Base-by-base conservation (phyloP, 768 basidiomycete genomes). In the Hypholoma sublateritium region DNA sequence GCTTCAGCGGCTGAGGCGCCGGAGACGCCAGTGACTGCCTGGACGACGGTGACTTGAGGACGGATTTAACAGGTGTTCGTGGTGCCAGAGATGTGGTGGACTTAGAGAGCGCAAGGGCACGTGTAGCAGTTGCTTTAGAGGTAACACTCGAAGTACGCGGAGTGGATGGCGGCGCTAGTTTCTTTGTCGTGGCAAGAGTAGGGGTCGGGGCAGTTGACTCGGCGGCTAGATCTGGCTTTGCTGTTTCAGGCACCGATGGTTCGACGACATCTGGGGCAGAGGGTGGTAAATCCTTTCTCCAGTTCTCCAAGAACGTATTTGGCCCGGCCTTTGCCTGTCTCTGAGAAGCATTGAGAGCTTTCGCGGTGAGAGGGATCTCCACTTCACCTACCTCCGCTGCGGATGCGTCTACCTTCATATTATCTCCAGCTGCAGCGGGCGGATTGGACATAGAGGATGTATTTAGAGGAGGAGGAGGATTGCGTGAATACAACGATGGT, bases 401-500 rank as follows among this genome's bases (percentile, higher is more conserved):
- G 17, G 43, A 19, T 44, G 28, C 25, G 22, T 43, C 34, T 25
- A 28, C 19, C 42, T 53, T 44, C 42, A 44, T 53, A 53, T 45
- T 46, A 43, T 42, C 37, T 52, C 24, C 41, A 24, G 70, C 62
- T 44, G 50, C 34, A 36, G 24, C 17, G 43, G 61, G 43, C 28
- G 39, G 47, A 42, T 58, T 55, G 45, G 59, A 60, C 19, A 67
- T 34, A 16, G 80, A 71, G 57, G 76, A 69, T 19, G 75, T 57
- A 53, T 69, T 68, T 34, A 72, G 64, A 46, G 69, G 46, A 47
- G 79, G 69, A 50, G 78, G 71, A 17, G 75, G 57, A 51, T 56
- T 54, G 41, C 65, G 70, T 21, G 80, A 73, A 52, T 76, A 70
- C 32, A 75, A 37, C 32, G 80, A 72, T 50, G 77, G 70, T 43